Conservation (phyloP, 139 green algal genomes). For the Volvox reticuliferus region DNA sequence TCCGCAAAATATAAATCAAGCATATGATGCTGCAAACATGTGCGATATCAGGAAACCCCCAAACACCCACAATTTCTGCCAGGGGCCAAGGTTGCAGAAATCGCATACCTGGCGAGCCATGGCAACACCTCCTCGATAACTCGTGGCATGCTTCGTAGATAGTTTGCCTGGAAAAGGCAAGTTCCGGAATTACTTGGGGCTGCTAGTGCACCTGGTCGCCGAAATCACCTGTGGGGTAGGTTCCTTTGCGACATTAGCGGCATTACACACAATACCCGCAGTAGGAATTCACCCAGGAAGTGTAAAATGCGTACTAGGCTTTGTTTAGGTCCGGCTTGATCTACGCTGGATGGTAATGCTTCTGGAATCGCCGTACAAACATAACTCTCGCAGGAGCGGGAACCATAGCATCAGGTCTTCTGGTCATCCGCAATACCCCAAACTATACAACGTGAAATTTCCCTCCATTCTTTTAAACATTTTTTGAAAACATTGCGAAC, state of each 20-base stretch:
- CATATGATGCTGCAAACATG: not conserved
- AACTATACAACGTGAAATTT: not conserved
- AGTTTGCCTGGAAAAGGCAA: too few species aligned
- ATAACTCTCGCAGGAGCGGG: not conserved
- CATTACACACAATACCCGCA: not conserved
- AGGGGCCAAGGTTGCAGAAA: not conserved
- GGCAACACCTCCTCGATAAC: not conserved
- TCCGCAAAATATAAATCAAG: conserved; percentile 1
- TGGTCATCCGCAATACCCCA: not conserved
- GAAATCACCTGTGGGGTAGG: not conserved
- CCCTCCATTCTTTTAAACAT: not conserved
- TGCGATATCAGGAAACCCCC: not conserved
- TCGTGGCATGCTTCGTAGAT: too few species aligned
- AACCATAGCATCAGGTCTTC: not conserved
- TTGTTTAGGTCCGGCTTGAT: not conserved
- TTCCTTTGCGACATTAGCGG: not conserved
- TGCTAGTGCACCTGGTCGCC: not conserved
- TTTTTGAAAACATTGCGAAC: not conserved
- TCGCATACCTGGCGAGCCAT: conserved; percentile 9
- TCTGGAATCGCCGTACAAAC: not conserved
- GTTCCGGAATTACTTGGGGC: not conserved
- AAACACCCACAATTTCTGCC: too few species aligned
- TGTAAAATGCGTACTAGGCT: not conserved
- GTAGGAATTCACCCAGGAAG: not conserved
- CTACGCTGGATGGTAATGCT: not conserved